Conservation (phyloP, 1,139 yeast species). For the Pichia sp. region DNA sequence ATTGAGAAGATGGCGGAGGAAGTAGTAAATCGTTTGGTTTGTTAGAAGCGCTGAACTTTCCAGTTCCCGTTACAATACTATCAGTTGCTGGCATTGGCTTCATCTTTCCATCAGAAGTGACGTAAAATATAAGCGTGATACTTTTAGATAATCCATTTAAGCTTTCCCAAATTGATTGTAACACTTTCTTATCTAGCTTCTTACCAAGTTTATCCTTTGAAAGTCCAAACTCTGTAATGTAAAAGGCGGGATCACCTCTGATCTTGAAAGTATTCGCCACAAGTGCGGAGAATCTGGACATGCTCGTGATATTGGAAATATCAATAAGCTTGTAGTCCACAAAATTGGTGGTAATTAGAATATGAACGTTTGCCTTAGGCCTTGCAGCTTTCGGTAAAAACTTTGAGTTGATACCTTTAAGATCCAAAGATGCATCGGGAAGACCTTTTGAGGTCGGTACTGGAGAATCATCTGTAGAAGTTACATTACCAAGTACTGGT, state of each 20-base stretch:
- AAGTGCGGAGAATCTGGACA: conserved; percentile 2
- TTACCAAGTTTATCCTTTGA: conserved; percentile 10
- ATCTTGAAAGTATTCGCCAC: conserved; percentile 2
- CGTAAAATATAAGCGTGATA: conserved; percentile 3
- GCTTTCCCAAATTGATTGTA: conserved; percentile 8
- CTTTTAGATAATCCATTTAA: neutral
- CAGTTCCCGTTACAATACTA: too few relatives aligned
- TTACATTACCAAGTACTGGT: too few relatives aligned
- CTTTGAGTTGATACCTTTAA: conserved; percentile 4
- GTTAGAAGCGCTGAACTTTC: too few relatives aligned
- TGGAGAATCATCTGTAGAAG: too few relatives aligned
- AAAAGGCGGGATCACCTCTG: conserved; percentile 7
- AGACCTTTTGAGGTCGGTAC: too few relatives aligned
- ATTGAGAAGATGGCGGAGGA: too few relatives aligned
- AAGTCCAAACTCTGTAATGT: conserved; percentile 10
- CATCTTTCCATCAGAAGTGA: conserved; percentile 4
- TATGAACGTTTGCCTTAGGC: neutral
- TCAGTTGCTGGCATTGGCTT: too few relatives aligned
- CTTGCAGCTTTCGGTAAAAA: conserved; percentile 7
- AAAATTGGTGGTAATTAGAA: conserved; percentile 14
- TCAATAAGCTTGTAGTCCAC: conserved; percentile 12
- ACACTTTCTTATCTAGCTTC: conserved; percentile 6
- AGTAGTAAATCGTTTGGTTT: too few relatives aligned
- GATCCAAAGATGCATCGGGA: too few relatives aligned
- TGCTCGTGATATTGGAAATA: conserved; percentile 1